Evolutionary conservation across 495 filamentous ascomycete species (phyloP).

Genomic region (Podospora conica): DNA sequence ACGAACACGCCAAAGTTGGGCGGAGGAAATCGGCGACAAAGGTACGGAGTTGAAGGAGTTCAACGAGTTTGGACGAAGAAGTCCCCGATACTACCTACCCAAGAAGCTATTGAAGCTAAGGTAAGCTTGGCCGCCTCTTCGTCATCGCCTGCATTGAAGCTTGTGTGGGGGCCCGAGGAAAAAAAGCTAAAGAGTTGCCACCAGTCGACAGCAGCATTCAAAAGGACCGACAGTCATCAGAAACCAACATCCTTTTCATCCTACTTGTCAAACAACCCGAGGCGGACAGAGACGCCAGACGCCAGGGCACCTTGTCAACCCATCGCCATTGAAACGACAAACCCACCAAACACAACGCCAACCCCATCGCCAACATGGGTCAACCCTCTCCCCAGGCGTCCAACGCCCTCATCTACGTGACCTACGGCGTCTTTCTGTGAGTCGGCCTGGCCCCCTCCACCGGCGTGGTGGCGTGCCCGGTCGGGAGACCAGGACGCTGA

Average conservation of each 20-base stretch:
- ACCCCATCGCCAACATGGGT: constrained; percentile 51
- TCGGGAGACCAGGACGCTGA: neutral
- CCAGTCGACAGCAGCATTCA: neutral
- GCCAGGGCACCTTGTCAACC: too few species aligned
- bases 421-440: constrained; percentile 67
- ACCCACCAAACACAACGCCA: neutral
- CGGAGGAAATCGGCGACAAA: neutral
- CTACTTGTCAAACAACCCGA: neutral
- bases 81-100: too few species aligned
- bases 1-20: neutral
- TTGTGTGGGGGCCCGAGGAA: neutral
- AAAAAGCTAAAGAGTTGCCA: neutral
- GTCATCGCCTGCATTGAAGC: neutral
- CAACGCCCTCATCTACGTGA: constrained; percentile 69
- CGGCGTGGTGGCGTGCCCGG: neutral
- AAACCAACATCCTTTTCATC: neutral
- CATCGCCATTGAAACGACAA: neutral
- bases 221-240: neutral
- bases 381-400: constrained; percentile 63
- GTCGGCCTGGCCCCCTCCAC: constrained; percentile 11
- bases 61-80: neutral
- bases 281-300: neutral
- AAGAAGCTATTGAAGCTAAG: neutral
- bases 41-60: neutral
- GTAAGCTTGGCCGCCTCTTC: neutral